phyloP scores from a whole-genome alignment of 2,329 filamentous ascomycete genomes.

The Macroventuria anomochaeta region DNA sequence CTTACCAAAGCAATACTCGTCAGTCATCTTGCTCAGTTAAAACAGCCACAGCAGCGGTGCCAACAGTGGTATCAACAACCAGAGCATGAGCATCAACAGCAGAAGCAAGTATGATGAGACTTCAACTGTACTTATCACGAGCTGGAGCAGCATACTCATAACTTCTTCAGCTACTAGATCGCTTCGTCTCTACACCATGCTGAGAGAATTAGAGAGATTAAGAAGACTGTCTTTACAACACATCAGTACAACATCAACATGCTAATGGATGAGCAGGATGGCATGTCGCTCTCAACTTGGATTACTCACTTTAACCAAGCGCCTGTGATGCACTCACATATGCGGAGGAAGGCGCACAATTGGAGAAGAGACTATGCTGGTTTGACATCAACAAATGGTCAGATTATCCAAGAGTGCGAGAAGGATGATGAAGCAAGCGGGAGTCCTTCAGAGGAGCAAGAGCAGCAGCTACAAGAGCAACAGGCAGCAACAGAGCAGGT shows the following conservation, averaged over 20 bases:
- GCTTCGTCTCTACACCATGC: not conserved
- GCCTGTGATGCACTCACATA: not conserved
- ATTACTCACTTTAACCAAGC: not conserved
- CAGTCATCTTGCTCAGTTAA: not conserved
- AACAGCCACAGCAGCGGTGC: not conserved
- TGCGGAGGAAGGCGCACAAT: not conserved
- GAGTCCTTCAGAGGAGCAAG: not conserved
- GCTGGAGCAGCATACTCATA: not conserved
- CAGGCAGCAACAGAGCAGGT: no score
- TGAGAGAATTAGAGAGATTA: not conserved
- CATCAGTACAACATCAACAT: not conserved
- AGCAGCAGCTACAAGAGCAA: no score
- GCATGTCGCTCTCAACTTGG: not conserved
- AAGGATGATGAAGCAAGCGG: not conserved
- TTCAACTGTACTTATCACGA: not conserved
- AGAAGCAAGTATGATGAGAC: not conserved
- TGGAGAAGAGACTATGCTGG: not conserved
- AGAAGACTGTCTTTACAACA: not conserved
- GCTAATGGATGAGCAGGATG: not conserved
- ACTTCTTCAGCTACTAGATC: not conserved
- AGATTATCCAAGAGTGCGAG: not conserved
- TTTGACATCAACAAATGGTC: not conserved
- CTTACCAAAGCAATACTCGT: not conserved
- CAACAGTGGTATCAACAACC: not conserved
- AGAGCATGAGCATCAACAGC: not conserved